Base-by-base conservation (phyloP, 495 filamentous ascomycete genomes). In the Xylaria scruposa region DNA sequence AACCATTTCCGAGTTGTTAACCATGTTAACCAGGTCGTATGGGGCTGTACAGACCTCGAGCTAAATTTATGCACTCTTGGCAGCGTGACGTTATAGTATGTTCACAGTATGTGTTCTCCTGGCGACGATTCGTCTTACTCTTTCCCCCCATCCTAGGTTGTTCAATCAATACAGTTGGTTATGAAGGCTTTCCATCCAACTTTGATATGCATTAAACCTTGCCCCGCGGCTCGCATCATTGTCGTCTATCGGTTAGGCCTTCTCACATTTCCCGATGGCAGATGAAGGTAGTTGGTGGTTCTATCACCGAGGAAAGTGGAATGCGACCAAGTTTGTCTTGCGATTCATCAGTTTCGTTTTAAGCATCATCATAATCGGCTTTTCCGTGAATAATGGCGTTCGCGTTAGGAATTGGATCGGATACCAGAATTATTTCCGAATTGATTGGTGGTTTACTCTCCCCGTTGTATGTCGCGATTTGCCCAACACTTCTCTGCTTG, bases 251-350 rank as follows among this genome's bases (percentile, higher is more conserved):
- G 29, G 21, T 19, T 9, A 0, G 29, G 42, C 12, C 26, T 65
- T 59, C 40, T 19, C 15, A 8, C 36, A 13, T 9, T 68, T 24
- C 6, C 49, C 38, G 24, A 68, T 68, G 67, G 67, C 67, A 29
- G 47, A 58, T 33, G 6, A 46, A 26, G 38, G n/a, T 15, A 40
- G 40, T 36, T 68, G 51, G 47, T 68, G 51, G 67, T 68, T 53
- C 38, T 46, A 58, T 60, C 67, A 68, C 21, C 53, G 24, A 47
- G 67, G 53, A 36, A 46, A 17, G 38, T 68, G 51, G 67, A 68
- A 60, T 33, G 36, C 40, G 38, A 60, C 67, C 26, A 68, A 68
- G 53, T 17, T 46, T 9, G 13, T n/a, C 24, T 47, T 60, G 0
- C 67, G 67, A 8, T 59, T 21, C 38, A 17, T 60, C 17, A 68